phyloP scores from a whole-genome alignment of 2,329 filamentous ascomycete species.

The Cladosporium oxysporum region DNA sequence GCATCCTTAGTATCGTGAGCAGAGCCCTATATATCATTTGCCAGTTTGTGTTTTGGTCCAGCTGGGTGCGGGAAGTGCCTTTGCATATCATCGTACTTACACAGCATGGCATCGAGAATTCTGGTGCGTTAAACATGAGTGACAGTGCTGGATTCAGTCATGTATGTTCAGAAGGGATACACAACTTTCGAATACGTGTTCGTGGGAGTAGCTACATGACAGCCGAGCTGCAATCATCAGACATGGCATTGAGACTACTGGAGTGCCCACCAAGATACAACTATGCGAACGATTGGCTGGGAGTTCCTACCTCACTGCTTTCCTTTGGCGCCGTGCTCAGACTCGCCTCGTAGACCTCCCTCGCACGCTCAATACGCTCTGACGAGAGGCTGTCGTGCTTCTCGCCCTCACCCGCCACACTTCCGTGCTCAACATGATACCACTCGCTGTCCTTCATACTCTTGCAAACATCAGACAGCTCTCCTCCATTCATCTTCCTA shows the following conservation, averaged over 20 bases:
- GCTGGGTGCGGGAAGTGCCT: too few relatives aligned
- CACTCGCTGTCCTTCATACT: not conserved
- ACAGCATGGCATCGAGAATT: too few relatives aligned
- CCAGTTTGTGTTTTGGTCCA: too few relatives aligned
- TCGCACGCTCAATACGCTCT: not conserved
- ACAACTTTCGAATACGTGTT: not conserved
- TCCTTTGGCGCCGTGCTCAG: not conserved
- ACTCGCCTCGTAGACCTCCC: not conserved
- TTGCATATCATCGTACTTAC: too few relatives aligned
- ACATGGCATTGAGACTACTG: not conserved
- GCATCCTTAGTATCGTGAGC: too few relatives aligned
- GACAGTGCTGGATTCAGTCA: too few relatives aligned
- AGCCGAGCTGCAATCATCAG: not conserved
- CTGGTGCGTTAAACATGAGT: too few relatives aligned
- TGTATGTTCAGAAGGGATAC: too few relatives aligned
- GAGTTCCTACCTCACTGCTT: not conserved
- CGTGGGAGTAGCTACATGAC: not conserved
- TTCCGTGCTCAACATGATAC: conserved; percentile 4
- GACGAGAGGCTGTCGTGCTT: not conserved
- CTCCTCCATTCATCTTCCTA: not conserved
- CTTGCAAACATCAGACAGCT: not conserved
- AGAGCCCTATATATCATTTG: too few relatives aligned
- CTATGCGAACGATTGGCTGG: not conserved
- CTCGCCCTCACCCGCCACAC: not conserved
- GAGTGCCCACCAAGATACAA: not conserved